Percentiles rank a stretch among this genome's conserved stretches.
phyloP scores from a whole-genome alignment of 805 yeast genomes.

The Candida hungchunana region DNA sequence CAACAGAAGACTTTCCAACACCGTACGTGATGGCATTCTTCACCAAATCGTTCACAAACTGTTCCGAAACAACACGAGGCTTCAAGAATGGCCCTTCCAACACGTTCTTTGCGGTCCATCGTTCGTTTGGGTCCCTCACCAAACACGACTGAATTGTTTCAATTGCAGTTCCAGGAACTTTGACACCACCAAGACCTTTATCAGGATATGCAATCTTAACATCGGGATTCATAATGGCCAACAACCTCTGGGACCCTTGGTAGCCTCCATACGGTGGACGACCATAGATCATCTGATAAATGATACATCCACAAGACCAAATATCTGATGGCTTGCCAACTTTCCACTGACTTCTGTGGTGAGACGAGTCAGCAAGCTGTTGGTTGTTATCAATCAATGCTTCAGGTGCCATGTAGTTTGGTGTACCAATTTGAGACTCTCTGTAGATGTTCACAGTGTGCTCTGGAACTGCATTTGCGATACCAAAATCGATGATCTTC shows the following conservation, averaged over 20 bases:
- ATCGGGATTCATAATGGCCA: conserved; percentile 85
- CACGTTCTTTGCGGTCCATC: conserved; percentile 63
- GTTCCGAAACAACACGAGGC: conserved; percentile 69
- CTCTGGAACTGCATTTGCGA: conserved; percentile 91
- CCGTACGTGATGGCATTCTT: conserved; percentile 79
- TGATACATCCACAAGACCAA: conserved; percentile 97
- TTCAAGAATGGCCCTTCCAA: conserved; percentile 60
- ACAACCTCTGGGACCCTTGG: conserved; percentile 69
- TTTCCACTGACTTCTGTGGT: conserved; percentile 44
- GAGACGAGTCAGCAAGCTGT: conserved; percentile 18
- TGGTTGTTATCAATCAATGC: conserved; percentile 63
- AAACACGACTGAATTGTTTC: conserved; percentile 72
- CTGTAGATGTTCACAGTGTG: conserved; percentile 87
- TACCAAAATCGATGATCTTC: conserved; percentile 93
- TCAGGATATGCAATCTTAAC: conserved; percentile 65
- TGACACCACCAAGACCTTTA: conserved; percentile 52
- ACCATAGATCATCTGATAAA: conserved; percentile 94
- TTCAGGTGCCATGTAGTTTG: conserved; percentile 98
- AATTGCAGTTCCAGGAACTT: conserved; percentile 66
- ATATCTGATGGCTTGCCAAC: conserved; percentile 95
- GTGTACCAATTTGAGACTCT: conserved; percentile 91
- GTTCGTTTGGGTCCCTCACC: conserved; percentile 58
- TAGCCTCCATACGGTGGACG: conserved; percentile 83
- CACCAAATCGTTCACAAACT: conserved; percentile 64
- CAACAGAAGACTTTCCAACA: conserved; percentile 39